These are phyloP conservation scores for Fusarium sp. DNA, from an alignment of 2,329 filamentous ascomycete genomes.

Conservation along the genomic window DNA sequence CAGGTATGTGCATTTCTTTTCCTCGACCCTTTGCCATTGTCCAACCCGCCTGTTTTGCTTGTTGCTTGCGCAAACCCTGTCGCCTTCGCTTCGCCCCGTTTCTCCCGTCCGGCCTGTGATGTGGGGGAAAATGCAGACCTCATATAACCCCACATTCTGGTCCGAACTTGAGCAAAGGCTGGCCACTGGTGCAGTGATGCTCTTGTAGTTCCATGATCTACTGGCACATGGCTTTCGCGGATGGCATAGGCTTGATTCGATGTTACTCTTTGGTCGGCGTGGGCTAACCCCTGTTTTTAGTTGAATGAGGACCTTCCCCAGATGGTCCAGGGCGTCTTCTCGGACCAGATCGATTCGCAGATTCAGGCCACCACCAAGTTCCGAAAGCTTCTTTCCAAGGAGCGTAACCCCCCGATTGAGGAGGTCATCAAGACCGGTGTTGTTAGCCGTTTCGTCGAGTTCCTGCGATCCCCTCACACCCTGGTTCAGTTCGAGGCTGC, in stretches of 20 bases:
- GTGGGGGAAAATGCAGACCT: slow-evolving; percentile 52
- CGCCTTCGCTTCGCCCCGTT: slow-evolving; percentile 32
- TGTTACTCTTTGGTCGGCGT: slow-evolving; percentile 12
- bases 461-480: slow-evolving; percentile 96
- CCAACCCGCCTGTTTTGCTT: neutral
- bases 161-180: slow-evolving; percentile 32
- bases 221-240: neutral
- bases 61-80: slow-evolving; percentile 22
- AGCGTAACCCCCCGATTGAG: slow-evolving; percentile 98
- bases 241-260: slow-evolving; percentile 11
- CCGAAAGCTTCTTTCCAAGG: slow-evolving; percentile 96
- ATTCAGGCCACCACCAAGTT: slow-evolving; percentile 99
- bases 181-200: slow-evolving; percentile 5
- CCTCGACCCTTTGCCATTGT: slow-evolving; percentile 19
- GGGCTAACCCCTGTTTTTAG: slow-evolving; percentile 61
- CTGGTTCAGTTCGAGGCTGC: slow-evolving; percentile 99
- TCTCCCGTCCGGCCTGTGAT: slow-evolving; percentile 43
- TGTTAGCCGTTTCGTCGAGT: slow-evolving; percentile 96
- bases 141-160: slow-evolving; percentile 52
- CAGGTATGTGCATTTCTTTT: slow-evolving; percentile 73
- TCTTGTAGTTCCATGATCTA: slow-evolving; percentile 22
- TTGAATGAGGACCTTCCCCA: slow-evolving; percentile 97
- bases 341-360: slow-evolving; percentile 97
- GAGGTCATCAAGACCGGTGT: slow-evolving; percentile 99
- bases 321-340: slow-evolving; percentile 99